These are phyloP conservation scores for Yamadazyma diddensiae DNA, from an alignment of 1,139 yeast species.

Conservation along the genomic window DNA sequence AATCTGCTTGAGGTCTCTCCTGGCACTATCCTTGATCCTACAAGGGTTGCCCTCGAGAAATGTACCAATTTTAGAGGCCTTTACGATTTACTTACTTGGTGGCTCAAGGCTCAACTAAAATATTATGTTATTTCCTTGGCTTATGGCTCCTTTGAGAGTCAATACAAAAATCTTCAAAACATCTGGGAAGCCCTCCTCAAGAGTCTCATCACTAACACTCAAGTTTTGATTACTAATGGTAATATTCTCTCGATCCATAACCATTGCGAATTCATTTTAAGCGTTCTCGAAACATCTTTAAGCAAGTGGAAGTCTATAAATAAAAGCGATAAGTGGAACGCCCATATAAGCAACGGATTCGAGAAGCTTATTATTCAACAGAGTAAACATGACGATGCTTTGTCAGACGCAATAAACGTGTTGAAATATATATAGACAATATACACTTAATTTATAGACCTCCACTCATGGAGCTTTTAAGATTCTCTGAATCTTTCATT, in stretches of 20 bases:
- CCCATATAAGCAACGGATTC: constrained; percentile 1
- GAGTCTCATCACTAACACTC: constrained; percentile 6
- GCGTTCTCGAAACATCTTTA: constrained; percentile 4
- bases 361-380: background rate
- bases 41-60: constrained; percentile 12
- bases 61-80: constrained; percentile 16
- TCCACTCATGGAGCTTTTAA: constrained; percentile 34
- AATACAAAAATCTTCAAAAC: constrained; percentile 12
- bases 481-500: constrained; percentile 65
- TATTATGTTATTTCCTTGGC: constrained; percentile 12
- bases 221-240: constrained; percentile 1
- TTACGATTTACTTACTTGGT: constrained; percentile 15
- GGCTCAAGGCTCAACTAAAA: constrained; percentile 16
- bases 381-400: constrained; percentile 1
- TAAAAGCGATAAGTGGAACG: constrained; percentile 2
- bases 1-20: constrained; percentile 15
- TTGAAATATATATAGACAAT: constrained; percentile 4
- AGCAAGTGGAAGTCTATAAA: constrained; percentile 5
- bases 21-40: constrained; percentile 10
- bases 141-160: constrained; percentile 8
- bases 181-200: constrained; percentile 12
- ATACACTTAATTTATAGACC: background rate
- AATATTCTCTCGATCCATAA: constrained; percentile 2
- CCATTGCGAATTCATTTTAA: constrained; percentile 5
- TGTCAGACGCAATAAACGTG: constrained; percentile 1